These are phyloP conservation scores for Daphne laureola DNA, from an alignment of 441 rosid genomes.

Conservation along the genomic window DNA sequence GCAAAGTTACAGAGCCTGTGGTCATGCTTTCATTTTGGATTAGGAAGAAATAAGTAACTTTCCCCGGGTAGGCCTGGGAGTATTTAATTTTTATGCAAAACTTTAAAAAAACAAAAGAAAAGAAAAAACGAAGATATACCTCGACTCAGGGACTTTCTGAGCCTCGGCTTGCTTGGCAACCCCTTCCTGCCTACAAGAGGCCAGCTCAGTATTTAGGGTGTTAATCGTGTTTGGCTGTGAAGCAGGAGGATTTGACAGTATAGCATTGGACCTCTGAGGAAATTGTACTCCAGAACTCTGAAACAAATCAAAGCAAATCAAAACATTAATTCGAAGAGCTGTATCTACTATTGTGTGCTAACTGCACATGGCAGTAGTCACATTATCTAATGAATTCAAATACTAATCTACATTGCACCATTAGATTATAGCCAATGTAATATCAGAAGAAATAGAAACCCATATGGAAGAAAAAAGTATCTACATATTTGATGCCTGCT, in stretches of 20 bases:
- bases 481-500: no score
- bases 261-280: slow-evolving; percentile 49
- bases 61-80: no score
- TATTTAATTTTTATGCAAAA: no score
- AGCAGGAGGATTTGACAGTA: slow-evolving; percentile 35
- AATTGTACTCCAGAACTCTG: slow-evolving; percentile 90
- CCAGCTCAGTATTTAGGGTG: slow-evolving; percentile 57
- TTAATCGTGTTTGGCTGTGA: slow-evolving; percentile 30
- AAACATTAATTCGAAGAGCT: background rate
- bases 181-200: slow-evolving; percentile 46
- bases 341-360: background rate
- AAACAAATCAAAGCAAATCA: slow-evolving; percentile 7
- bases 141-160: slow-evolving; percentile 47
- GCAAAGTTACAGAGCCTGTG: no score
- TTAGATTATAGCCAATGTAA: no score
- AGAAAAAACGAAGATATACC: slow-evolving; percentile 23
- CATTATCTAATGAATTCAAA: no score
- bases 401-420: no score
- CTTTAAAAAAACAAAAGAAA: background rate
- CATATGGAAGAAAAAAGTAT: no score
- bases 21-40: no score
- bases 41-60: no score
- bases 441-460: no score
- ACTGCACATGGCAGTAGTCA: no score
- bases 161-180: slow-evolving; percentile 37